Evolutionary conservation across 31 red algal species (phyloP).

Genomic region (Pterothamnion heteromorphum): DNA sequence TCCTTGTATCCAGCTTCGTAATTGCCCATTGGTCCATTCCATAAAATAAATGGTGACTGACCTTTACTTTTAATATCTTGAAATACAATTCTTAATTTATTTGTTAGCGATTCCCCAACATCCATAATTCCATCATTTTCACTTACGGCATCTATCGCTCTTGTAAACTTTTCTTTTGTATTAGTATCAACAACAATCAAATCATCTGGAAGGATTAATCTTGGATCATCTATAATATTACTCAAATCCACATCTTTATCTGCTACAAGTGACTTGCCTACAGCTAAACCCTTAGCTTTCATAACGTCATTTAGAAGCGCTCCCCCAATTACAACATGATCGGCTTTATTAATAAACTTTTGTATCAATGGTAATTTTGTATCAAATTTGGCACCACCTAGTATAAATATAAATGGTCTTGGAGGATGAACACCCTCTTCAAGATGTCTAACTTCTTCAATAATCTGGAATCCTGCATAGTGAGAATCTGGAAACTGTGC

Average conservation of each 20-base stretch:
- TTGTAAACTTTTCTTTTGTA: slow-evolving; percentile 3
- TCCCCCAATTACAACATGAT: background rate
- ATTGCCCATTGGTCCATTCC: background rate
- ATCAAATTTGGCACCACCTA: background rate
- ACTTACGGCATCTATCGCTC: background rate
- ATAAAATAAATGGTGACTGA: background rate
- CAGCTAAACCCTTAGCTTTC: background rate
- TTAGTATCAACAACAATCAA: background rate
- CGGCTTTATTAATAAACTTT: background rate
- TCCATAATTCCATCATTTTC: background rate
- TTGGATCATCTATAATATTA: background rate
- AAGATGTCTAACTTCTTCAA: background rate
- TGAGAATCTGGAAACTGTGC: background rate
- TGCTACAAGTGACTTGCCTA: background rate
- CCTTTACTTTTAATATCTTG: background rate
- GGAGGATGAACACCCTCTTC: background rate
- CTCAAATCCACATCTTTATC: background rate
- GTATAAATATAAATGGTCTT: background rate
- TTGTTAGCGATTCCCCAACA: background rate
- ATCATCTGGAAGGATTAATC: background rate
- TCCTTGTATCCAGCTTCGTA: slow-evolving; percentile 16
- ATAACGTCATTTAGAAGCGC: background rate
- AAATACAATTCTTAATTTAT: background rate
- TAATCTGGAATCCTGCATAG: background rate
- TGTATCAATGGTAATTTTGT: slow-evolving; percentile 7